phyloP scores from a whole-genome alignment of 805 yeast species.

The Isabelozyma gotoi region DNA sequence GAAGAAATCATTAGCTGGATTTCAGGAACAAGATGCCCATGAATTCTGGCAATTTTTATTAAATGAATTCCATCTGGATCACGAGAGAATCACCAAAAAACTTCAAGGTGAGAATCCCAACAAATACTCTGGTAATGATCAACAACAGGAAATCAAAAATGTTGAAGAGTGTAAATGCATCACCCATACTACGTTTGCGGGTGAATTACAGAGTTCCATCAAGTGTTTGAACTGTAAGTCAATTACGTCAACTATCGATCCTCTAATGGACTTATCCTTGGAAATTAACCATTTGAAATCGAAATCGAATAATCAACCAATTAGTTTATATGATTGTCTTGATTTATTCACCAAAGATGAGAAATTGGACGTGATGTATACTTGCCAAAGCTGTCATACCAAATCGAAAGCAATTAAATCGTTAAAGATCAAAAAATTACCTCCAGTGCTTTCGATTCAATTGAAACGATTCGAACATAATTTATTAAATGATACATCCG shows the following conservation, averaged over 20 bases:
- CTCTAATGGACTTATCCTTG: conserved; percentile 84
- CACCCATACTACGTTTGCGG: conserved; percentile 80
- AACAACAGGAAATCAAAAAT: background rate
- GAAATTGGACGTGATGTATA: conserved; percentile 69
- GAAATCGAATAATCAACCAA: conserved; percentile 21
- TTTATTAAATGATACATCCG: conserved; percentile 44
- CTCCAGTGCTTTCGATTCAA: conserved; percentile 81
- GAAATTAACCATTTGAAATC: conserved; percentile 49
- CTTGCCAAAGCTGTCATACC: conserved; percentile 65
- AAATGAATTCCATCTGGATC: conserved; percentile 69
- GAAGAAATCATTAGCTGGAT: conserved; percentile 85
- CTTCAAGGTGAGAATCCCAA: conserved; percentile 1
- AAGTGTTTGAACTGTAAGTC: conserved; percentile 68
- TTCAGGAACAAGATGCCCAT: conserved; percentile 97
- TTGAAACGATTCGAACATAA: conserved; percentile 76
- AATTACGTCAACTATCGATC: conserved; percentile 74
- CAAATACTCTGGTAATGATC: conserved; percentile 1
- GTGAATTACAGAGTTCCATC: conserved; percentile 77
- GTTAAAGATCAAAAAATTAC: conserved; percentile 64
- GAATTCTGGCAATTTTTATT: conserved; percentile 93
- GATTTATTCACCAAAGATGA: conserved; percentile 77
- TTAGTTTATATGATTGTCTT: conserved; percentile 61
- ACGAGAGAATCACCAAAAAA: conserved; percentile 15
- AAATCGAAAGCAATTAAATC: conserved; percentile 68
- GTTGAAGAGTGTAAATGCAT: conserved; percentile 63